Percentiles rank a stretch among this genome's conserved stretches.
Evolutionary conservation across 371 early-diverging fungal genomes (phyloP).

Genomic region (Mucor irregularis): DNA sequence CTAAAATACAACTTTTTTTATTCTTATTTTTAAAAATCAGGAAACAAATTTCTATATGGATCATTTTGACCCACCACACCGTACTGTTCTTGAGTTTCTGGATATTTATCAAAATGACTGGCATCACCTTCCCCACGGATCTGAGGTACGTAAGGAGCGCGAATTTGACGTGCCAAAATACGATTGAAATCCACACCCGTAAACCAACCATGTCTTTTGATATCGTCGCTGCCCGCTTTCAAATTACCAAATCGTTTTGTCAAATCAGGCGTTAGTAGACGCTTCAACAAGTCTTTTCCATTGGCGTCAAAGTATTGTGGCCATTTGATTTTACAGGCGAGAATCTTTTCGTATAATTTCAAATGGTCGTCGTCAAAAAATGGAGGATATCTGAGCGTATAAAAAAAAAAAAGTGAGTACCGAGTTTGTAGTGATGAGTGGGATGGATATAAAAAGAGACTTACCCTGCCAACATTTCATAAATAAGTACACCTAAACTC

Average conservation of each 20-base stretch:
- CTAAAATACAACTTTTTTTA: too few species aligned
- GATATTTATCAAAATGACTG: constrained; percentile 91
- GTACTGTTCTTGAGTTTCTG: constrained; percentile 72
- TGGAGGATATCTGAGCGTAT: constrained; percentile 75
- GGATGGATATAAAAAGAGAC: neutral
- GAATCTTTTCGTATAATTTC: constrained; percentile 91
- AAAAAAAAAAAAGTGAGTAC: neutral
- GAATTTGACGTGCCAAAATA: constrained; percentile 69
- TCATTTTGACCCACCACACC: constrained; percentile 29
- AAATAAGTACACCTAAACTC: constrained; percentile 96
- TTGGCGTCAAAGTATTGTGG: constrained; percentile 87
- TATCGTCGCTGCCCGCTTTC: constrained; percentile 83
- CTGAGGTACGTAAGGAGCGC: constrained; percentile 88
- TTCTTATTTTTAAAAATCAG: constrained; percentile 21
- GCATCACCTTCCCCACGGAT: constrained; percentile 86
- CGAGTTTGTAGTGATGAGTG: neutral
- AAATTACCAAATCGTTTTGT: constrained; percentile 90
- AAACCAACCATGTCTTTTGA: constrained; percentile 94
- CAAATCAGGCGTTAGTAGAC: constrained; percentile 81
- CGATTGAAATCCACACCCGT: constrained; percentile 89
- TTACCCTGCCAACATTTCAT: constrained; percentile 88
- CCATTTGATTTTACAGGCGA: constrained; percentile 81
- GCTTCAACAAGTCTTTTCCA: constrained; percentile 87
- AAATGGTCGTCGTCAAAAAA: constrained; percentile 95
- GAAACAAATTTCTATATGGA: constrained; percentile 22